These are phyloP conservation scores for Paramecium primaurelia DNA, from an alignment of 73 alveolate species.

Conservation along the genomic window DNA sequence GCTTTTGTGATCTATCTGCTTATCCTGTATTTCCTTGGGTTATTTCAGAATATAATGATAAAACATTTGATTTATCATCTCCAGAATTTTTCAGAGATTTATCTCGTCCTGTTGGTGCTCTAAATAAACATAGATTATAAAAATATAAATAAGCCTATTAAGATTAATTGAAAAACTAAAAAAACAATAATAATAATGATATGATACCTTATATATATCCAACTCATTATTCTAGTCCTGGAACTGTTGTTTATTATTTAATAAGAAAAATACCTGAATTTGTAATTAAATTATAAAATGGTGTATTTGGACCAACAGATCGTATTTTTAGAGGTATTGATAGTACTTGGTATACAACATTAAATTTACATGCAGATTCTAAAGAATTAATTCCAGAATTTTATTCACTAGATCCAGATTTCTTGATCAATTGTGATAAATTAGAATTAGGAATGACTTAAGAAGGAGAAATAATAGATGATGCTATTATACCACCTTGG, in stretches of 20 bases:
- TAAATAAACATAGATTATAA: constrained; percentile 60
- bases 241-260: constrained; percentile 75
- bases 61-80: constrained; percentile 61
- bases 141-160: constrained; percentile 51
- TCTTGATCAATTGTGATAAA: constrained; percentile 76
- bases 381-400: constrained; percentile 95
- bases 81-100: constrained; percentile 80
- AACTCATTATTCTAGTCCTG: constrained; percentile 82
- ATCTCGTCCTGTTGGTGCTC: constrained; percentile 77
- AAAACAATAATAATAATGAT: constrained; percentile 60
- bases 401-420: constrained; percentile 82
- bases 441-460: constrained; percentile 81
- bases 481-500: constrained; percentile 56
- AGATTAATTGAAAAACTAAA: constrained; percentile 40
- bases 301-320: constrained; percentile 84
- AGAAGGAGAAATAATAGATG: constrained; percentile 62
- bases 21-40: constrained; percentile 98
- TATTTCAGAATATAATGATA: constrained; percentile 65
- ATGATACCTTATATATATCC: constrained; percentile 59
- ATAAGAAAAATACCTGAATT: constrained; percentile 89
- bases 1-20: constrained; percentile 87
- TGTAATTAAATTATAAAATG: constrained; percentile 82
- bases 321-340: constrained; percentile 79
- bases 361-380: constrained; percentile 72
- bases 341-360: constrained; percentile 73